These are phyloP conservation scores for Calonectria leucothoes DNA, from an alignment of 2,329 filamentous ascomycete species.

Conservation along the genomic window DNA sequence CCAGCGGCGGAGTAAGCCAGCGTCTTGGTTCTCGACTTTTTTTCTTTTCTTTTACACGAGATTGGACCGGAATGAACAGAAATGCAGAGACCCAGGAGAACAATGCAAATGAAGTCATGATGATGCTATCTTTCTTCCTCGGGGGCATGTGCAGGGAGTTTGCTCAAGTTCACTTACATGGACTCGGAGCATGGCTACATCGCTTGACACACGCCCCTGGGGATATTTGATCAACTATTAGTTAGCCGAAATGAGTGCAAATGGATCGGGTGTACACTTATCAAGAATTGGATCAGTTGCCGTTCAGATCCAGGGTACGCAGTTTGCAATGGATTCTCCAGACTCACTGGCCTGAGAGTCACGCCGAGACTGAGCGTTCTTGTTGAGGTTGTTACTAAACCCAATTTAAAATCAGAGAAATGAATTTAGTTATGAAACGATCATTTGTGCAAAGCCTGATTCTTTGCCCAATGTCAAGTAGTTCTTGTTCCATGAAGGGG, in stretches of 20 bases:
- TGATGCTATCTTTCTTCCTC: background rate
- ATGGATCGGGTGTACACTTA: background rate
- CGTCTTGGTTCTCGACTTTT: background rate
- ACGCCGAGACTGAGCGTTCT: background rate
- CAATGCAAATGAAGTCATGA: background rate
- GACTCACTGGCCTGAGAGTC: background rate
- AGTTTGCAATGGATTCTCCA: background rate
- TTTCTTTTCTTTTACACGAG: too few species aligned
- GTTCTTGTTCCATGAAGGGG: background rate
- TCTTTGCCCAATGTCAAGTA: background rate
- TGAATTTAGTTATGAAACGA: background rate
- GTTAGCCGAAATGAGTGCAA: background rate
- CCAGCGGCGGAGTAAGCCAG: background rate
- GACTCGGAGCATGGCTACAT: background rate
- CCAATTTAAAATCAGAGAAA: background rate
- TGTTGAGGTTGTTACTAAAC: background rate
- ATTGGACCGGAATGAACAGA: background rate
- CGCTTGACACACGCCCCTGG: background rate
- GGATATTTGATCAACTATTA: background rate
- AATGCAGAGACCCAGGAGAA: background rate
- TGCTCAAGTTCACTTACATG: background rate
- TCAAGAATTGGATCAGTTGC: background rate
- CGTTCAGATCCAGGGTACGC: background rate
- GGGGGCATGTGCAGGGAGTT: background rate
- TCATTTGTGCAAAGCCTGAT: background rate